Evolutionary conservation across 2,329 filamentous ascomycete genomes (phyloP).

Genomic region (Epichloe sylvatica): DNA sequence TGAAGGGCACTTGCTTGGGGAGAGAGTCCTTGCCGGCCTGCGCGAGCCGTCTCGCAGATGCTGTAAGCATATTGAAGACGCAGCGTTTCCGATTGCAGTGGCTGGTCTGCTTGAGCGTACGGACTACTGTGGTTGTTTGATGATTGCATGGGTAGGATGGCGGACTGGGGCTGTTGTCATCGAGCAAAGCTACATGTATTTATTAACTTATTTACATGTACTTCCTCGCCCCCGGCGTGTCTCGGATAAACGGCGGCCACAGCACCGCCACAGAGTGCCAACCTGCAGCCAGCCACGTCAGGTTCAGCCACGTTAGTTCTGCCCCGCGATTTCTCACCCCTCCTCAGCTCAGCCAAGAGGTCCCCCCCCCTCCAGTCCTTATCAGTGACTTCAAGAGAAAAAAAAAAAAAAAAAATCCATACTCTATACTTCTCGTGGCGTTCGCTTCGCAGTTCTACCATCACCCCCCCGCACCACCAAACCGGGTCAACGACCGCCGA

Average conservation of each 20-base stretch:
- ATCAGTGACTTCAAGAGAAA: constrained; percentile 16
- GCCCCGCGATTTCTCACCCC: constrained; percentile 26
- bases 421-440: neutral
- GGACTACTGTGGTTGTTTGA: neutral
- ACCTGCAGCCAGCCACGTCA: neutral
- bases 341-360: constrained; percentile 7
- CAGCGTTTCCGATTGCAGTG: neutral
- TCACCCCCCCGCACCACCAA: too few species aligned
- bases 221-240: neutral
- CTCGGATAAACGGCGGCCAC: neutral
- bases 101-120: neutral
- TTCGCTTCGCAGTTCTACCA: too few species aligned
- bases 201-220: too few species aligned
- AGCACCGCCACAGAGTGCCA: neutral
- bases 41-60: constrained; percentile 20
- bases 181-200: neutral
- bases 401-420: neutral
- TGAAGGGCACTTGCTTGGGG: constrained; percentile 16
- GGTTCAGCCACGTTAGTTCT: constrained; percentile 4
- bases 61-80: constrained; percentile 20
- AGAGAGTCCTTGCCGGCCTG: constrained; percentile 16
- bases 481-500: too few species aligned
- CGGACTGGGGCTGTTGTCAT: neutral
- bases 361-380: neutral
- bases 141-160: neutral